Evolutionary conservation across 139 green algal genomes (phyloP).

Genomic region (Coelastrella sp.): DNA sequence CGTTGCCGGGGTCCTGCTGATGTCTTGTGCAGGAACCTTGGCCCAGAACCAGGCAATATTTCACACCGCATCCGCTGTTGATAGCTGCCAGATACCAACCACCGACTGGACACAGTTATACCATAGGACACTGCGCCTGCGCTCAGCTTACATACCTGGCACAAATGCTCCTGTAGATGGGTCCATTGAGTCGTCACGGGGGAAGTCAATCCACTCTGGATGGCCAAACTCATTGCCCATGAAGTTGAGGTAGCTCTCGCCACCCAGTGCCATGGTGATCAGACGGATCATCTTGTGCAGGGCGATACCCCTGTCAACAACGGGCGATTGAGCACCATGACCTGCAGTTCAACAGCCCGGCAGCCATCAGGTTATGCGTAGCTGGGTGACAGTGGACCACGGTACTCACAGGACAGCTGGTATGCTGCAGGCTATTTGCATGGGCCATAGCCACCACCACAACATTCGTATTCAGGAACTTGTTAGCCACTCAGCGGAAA

Average conservation of each 20-base stretch:
- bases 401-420: background rate
- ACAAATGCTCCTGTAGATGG: slow-evolving; percentile 89
- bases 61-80: too few species aligned
- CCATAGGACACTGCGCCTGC: background rate
- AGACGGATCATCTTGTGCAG: slow-evolving; percentile 98
- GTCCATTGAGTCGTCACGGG: slow-evolving; percentile 91
- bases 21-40: too few species aligned
- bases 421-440: background rate
- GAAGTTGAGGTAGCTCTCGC: slow-evolving; percentile 98
- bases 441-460: too few species aligned
- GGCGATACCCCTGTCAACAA: slow-evolving; percentile 95
- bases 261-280: slow-evolving; percentile 94
- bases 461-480: too few species aligned
- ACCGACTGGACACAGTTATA: too few species aligned
- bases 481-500: too few species aligned
- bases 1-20: too few species aligned
- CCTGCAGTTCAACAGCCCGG: background rate
- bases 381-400: background rate
- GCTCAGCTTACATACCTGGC: slow-evolving; percentile 59
- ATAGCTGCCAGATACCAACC: too few species aligned
- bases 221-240: slow-evolving; percentile 98
- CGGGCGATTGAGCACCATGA: slow-evolving; percentile 46
- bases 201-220: slow-evolving; percentile 99
- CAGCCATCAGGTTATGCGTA: background rate
- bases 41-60: too few species aligned